A percentile compares a stretch with the other conserved stretches of the same genome.
phyloP scores from a whole-genome alignment of 306 rosid species.

The Biancaea sappan region DNA sequence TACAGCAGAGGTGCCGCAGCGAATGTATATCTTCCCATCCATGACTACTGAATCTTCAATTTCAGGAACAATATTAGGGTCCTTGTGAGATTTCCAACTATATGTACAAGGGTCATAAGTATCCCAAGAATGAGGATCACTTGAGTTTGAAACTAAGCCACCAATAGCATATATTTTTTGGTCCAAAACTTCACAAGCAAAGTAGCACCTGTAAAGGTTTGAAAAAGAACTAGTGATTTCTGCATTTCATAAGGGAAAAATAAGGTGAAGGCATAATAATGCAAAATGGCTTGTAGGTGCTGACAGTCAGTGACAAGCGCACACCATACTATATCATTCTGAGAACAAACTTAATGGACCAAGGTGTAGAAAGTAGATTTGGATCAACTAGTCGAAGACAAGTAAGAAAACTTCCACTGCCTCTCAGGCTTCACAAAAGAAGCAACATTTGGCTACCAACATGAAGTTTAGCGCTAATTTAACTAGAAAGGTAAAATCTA shows the following conservation, averaged over 20 bases:
- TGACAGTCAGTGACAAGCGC: not conserved
- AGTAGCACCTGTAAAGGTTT: constrained; percentile 69
- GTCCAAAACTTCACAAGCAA: constrained; percentile 77
- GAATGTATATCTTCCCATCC: constrained; percentile 79
- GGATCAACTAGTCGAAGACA: constrained; percentile 4
- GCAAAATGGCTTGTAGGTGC: constrained; percentile 2
- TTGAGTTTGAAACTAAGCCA: constrained; percentile 71
- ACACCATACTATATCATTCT: not conserved
- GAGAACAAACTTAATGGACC: not conserved
- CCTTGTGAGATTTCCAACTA: constrained; percentile 59
- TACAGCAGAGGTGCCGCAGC: constrained; percentile 51
- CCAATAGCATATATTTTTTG: constrained; percentile 80
- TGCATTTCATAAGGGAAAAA: not conserved
- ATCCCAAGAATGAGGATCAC: constrained; percentile 81
- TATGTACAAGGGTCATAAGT: constrained; percentile 59
- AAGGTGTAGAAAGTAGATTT: not conserved
- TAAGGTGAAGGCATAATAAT: constrained; percentile 5
- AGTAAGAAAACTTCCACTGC: not conserved
- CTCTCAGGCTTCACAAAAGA: not conserved
- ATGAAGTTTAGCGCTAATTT: not conserved
- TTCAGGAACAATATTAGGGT: constrained; percentile 60
- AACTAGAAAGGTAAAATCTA: not conserved
- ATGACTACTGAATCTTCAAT: constrained; percentile 74
- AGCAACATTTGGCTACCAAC: not conserved
- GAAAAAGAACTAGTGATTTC: constrained; percentile 17